A percentile compares a stretch with the other conserved stretches of the same genome.
These are phyloP conservation scores for Hysterangium stoloniferum DNA, from an alignment of 768 basidiomycete genomes.

Conservation along the genomic window DNA sequence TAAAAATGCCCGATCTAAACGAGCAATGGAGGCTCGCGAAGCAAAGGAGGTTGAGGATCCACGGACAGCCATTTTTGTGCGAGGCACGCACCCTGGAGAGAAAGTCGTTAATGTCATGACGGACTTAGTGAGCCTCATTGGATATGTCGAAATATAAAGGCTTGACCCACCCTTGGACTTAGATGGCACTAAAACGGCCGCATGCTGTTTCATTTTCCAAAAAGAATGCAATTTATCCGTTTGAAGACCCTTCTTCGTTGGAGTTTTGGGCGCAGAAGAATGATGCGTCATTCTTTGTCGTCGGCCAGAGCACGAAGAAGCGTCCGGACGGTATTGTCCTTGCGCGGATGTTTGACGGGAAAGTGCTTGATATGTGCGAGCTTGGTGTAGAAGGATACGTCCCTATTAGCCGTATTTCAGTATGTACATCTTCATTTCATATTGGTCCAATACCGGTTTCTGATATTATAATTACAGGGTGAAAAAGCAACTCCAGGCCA, in stretches of 20 bases:
- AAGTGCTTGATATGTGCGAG: conserved; percentile 92
- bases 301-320: conserved; percentile 93
- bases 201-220: conserved; percentile 88
- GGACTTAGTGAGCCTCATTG: conserved; percentile 60
- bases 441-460: neutral
- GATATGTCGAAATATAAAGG: neutral
- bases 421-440: conserved; percentile 27
- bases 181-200: conserved; percentile 95
- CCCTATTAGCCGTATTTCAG: conserved; percentile 80
- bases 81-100: conserved; percentile 81
- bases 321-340: conserved; percentile 82
- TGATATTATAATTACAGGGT: conserved; percentile 40
- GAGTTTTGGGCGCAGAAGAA: conserved; percentile 94
- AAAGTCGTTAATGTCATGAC: conserved; percentile 74
- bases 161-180: conserved; percentile 7
- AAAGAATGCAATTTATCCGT: conserved; percentile 86
- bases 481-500: conserved; percentile 84
- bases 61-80: conserved; percentile 84
- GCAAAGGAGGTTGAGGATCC: conserved; percentile 87
- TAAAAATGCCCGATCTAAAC: conserved; percentile 91
- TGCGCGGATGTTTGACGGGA: conserved; percentile 77
- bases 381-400: conserved; percentile 78
- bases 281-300: conserved; percentile 84
- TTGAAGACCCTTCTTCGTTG: conserved; percentile 75
- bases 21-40: conserved; percentile 77